Conservation (phyloP, 345 rosid genomes). For the Syzygium jambos region DNA sequence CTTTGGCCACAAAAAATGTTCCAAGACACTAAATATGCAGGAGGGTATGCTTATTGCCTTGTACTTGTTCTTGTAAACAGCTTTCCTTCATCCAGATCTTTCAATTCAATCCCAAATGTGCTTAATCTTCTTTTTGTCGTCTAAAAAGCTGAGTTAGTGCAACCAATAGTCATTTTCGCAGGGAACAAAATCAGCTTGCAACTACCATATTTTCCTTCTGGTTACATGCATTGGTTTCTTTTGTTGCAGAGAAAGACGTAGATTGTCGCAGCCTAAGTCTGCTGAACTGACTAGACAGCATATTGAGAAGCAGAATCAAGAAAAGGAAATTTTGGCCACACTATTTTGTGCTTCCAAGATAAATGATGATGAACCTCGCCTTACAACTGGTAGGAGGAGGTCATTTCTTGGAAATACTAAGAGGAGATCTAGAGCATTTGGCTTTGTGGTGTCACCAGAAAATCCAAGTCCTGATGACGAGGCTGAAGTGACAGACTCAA, state of each 20-base stretch:
- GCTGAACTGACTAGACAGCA: background rate
- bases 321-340: constrained; percentile 1
- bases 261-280: background rate
- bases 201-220: background rate
- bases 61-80: background rate
- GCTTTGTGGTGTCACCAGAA: background rate
- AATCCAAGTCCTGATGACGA: background rate
- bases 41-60: background rate
- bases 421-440: background rate
- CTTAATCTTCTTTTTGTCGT: background rate
- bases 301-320: background rate
- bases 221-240: background rate
- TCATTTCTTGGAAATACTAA: background rate
- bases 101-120: background rate
- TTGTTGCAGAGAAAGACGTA: background rate
- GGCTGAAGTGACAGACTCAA: background rate
- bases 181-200: background rate
- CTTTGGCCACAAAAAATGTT: background rate
- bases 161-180: background rate
- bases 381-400: background rate
- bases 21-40: background rate
- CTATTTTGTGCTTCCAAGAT: constrained; percentile 1
- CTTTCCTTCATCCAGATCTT: background rate
- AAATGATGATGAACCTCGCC: background rate
- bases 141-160: background rate